Conservation (phyloP, 257 asterid species). For the Nyctanthes arbortristis region DNA sequence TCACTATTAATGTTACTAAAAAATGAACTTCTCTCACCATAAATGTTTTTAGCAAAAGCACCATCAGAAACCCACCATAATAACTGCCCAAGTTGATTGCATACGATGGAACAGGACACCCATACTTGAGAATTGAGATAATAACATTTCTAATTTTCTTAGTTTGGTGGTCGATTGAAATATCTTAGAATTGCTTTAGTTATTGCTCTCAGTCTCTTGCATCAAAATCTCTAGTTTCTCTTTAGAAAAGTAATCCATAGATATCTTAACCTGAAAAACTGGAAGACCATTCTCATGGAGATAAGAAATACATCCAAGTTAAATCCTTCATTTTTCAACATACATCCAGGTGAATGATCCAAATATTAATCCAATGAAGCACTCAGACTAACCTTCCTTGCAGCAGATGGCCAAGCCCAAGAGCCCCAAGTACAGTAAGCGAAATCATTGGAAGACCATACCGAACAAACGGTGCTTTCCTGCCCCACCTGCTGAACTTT, state of each 20-base stretch:
- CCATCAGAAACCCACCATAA: too few species aligned
- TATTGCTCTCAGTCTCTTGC: background rate
- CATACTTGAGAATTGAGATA: background rate
- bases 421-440: slow-evolving; percentile 81
- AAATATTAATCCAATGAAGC: background rate
- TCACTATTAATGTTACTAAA: background rate
- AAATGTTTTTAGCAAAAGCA: too few species aligned
- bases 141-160: background rate
- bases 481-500: slow-evolving; percentile 75
- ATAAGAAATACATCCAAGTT: background rate
- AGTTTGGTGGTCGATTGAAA: background rate
- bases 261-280: background rate
- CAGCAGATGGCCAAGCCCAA: slow-evolving; percentile 90
- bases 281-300: background rate
- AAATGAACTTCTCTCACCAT: background rate
- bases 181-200: background rate
- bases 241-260: background rate
- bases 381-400: slow-evolving; percentile 79
- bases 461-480: slow-evolving; percentile 76
- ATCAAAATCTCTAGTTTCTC: background rate
- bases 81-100: background rate
- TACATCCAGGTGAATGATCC: background rate
- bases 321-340: background rate
- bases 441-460: slow-evolving; percentile 97
- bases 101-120: background rate